These are phyloP conservation scores for Flueggea neowawraea DNA, from an alignment of 441 rosid genomes.

Conservation along the genomic window DNA sequence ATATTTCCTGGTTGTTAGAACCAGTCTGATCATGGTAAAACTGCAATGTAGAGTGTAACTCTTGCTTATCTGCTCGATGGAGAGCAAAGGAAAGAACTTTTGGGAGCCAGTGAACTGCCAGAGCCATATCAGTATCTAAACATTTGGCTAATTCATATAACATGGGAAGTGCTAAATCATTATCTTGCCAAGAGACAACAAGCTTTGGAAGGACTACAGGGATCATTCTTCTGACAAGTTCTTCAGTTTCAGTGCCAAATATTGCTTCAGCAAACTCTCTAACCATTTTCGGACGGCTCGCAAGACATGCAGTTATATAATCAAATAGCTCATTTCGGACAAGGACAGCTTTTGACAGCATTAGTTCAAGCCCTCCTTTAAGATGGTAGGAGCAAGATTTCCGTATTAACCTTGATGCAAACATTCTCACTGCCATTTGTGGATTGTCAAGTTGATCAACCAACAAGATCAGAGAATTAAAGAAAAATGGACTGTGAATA, in stretches of 20 bases:
- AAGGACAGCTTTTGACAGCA: conserved; percentile 62
- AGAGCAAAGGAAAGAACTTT: conserved; percentile 97
- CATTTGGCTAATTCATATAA: conserved; percentile 76
- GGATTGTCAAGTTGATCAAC: conserved; percentile 93
- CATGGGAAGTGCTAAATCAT: conserved; percentile 57
- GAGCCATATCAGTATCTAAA: conserved; percentile 66
- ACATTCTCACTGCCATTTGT: conserved; percentile 62
- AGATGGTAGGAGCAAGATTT: conserved; percentile 74
- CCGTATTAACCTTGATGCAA: conserved; percentile 71
- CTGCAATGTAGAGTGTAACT: conserved; percentile 71
- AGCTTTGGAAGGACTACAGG: conserved; percentile 96
- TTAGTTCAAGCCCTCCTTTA: conserved; percentile 72
- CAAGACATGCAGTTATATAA: conserved; percentile 62
- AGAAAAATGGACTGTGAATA: conserved; percentile 66
- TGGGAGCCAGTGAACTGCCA: conserved; percentile 90
- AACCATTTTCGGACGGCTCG: conserved; percentile 64
- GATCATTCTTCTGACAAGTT: conserved; percentile 78
- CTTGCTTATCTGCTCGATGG: conserved; percentile 61
- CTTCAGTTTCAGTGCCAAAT: conserved; percentile 67
- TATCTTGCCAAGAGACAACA: conserved; percentile 72
- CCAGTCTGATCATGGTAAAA: conserved; percentile 85
- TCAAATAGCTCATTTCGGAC: conserved; percentile 67
- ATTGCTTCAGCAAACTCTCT: conserved; percentile 97
- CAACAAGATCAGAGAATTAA: conserved; percentile 66
- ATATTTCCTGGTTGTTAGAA: conserved; percentile 89